Evolutionary conservation across 441 rosid species (phyloP), one percentile per base, ranked within the genome.

Genomic region (Flueggea neowawraea): DNA sequence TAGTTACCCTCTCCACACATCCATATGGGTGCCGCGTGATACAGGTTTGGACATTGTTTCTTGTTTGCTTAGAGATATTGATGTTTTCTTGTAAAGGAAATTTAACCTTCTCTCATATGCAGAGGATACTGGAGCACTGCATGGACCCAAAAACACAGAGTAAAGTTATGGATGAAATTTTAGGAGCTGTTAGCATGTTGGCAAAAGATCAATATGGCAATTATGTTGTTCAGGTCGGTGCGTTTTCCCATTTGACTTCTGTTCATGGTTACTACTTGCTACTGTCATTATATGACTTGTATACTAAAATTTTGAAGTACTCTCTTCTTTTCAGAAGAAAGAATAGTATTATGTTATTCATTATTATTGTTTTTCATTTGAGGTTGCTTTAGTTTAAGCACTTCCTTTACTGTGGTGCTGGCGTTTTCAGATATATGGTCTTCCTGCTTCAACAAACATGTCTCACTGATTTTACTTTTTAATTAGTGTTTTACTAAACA

Each of bases 131-230:
- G 81, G 97, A 90, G 72, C 93, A 90, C 73, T 90, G 97, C 69
- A 64, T 68, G 62, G 78, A 86, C 55, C 69, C 63, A 3, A 76
- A 76, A 6, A 90, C 95, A 5, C 91, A 84, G 78, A 77, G 75
- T 58, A 90, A 84, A 71, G 91, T 90, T 51, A 90, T 90, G 97
- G 87, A 86, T 69, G 97, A 88, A 71, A 88, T 90, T 67, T 58
- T 90, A 70, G 82, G 80, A 55, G 77, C 89, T 66, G 93, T 90
- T 66, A 84, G 91, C 75, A 76, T 80, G 86, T 72, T 90, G 62
- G 95, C 97, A 6, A 93, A 86, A 74, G 97, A 90, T 76, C 97
- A 90, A 74, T 90, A 90, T 58, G 97, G 97, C 57, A 90, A 90
- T 80, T 90, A 90, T 76, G 97, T 90, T 68, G 76, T 90, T 67